Evolutionary conservation across 2,329 filamentous ascomycete species (phyloP), one percentile per base, ranked within the genome.

Genomic region (Fusarium sambucinum): DNA sequence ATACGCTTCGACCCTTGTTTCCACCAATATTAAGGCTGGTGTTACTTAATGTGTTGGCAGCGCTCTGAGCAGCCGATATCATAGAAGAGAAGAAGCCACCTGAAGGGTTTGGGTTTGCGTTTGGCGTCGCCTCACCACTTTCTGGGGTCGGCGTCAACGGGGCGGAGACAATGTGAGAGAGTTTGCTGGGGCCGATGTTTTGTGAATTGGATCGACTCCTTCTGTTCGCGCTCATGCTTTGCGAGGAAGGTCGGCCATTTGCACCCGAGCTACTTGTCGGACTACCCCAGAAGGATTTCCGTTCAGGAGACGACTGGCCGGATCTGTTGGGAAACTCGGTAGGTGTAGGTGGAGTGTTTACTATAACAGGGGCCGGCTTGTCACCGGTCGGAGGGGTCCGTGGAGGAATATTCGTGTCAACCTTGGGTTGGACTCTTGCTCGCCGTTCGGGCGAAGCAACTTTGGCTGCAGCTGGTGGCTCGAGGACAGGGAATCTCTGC

Each of bases 81-180:
- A 99, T 92, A 27, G 92, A 94, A 6, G 93, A 97, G 80, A 99
- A 98, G 82, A 99, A 98, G 1, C 94, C 90, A 37, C 86, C 83
- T 55, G 67, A 41, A 25, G 66, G 25, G n/a, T 69, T 69, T 19
- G 87, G 85, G 33, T 87, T 69, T 25, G 87, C 85, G 30, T 86
- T 88, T 74, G 76, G 74, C 63, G 87, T 89, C n/a, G 82, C 76
- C 57, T 78, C 73, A 72, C 90, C 90, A 78, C 80, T 84, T 77
- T 97, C 94, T 37, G 88, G 84, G 1, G 90, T 92, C 10, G 94
- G 92, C 5, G 94, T 92, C 53, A 96, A 82, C 11, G 94, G 91
- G 17, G 87, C 88, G 55, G 87, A 85, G 68, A 89, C 89, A 50
- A 89, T 89, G 68, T 87, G 94, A 32, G 94, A 97, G 37, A 97